phyloP scores from a whole-genome alignment of 2,329 filamentous ascomycete genomes.

The Chaetomium sp. region DNA sequence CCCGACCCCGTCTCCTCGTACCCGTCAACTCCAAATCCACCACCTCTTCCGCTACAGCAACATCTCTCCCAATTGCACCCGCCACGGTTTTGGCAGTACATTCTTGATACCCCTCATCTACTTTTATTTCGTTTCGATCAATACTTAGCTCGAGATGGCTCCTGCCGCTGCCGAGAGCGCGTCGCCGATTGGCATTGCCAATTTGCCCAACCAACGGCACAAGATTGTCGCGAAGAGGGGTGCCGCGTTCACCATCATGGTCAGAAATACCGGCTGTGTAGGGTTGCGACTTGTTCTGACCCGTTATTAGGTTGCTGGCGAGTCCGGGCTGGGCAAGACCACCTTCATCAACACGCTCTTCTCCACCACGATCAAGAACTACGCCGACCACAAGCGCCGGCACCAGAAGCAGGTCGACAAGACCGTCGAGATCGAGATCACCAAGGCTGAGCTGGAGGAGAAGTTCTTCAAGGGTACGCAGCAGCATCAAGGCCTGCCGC shows the following conservation, averaged over 20 bases:
- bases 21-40: slow-evolving; percentile 36
- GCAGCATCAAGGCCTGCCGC: background rate
- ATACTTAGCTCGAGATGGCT: slow-evolving; percentile 53
- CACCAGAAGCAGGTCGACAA: slow-evolving; percentile 99
- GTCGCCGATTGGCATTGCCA: slow-evolving; percentile 73
- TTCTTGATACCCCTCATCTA: slow-evolving; percentile 25
- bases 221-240: slow-evolving; percentile 81
- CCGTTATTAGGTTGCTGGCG: slow-evolving; percentile 78
- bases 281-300: slow-evolving; percentile 35
- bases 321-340: slow-evolving; percentile 98
- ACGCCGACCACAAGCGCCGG: slow-evolving; percentile 98
- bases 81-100: slow-evolving; percentile 28
- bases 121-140: slow-evolving; percentile 23
- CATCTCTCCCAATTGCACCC: slow-evolving; percentile 28
- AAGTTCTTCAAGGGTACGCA: slow-evolving; percentile 98
- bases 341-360: slow-evolving; percentile 99
- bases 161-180: slow-evolving; percentile 60
- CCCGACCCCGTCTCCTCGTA: slow-evolving; percentile 27
- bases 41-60: slow-evolving; percentile 27
- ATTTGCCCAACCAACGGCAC: slow-evolving; percentile 73
- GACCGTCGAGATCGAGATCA: slow-evolving; percentile 99
- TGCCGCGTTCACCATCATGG: slow-evolving; percentile 99
- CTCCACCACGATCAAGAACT: slow-evolving; percentile 99
- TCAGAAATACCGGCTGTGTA: slow-evolving; percentile 47
- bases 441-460: slow-evolving; percentile 99